Base-by-base conservation (phyloP, 1,284 basidiomycete genomes). In the Leucoagaricus sp. region DNA sequence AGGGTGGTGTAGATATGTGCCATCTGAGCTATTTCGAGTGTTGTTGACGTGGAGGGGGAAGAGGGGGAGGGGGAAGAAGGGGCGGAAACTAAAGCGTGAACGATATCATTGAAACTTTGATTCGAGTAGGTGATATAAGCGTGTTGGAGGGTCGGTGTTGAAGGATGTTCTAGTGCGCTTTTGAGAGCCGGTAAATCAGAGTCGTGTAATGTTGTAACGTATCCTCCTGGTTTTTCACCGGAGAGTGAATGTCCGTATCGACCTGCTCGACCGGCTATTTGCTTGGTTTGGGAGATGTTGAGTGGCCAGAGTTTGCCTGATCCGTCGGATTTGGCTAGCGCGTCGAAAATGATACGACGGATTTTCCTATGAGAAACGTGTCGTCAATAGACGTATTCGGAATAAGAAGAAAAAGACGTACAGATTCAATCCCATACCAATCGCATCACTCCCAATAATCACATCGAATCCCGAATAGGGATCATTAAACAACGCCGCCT, bases 261-360 rank as follows among this genome's bases (percentile, higher is more conserved):
- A 3, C 96, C 96, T 0, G 97, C 97, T 45, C 97, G 85, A 4
- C 96, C 96, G 0, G 93, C 96, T 50, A 99, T 98, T 71, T 99
- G 96, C 71, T 98, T 99, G 72, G 94, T 86, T 67, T 94, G 90
- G 0, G 94, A 93, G 2, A 85, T 72, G 0, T 89, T 85, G 2
- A 99, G 78, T 0, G 76, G 72, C n/a, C n/a, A n/a, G 7, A 31
- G 17, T 29, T 17, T 36, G 0, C 78, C 71, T 13, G 12, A 64
- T 26, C 68, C 72, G 10, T 91, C 91, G 21, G 44, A 93, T 69
- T 98, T 98, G 49, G 73, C 65, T n/a, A 94, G 73, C 0, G 79
- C 72, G 60, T 91, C 85, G 63, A 98, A 97, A 34, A 98, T 81
- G 64, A 98, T 82, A 1, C 96, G 89, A 60, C 89, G 89, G 71